Base-by-base conservation (phyloP, 1,139 yeast genomes). In the Taphrina communis region DNA sequence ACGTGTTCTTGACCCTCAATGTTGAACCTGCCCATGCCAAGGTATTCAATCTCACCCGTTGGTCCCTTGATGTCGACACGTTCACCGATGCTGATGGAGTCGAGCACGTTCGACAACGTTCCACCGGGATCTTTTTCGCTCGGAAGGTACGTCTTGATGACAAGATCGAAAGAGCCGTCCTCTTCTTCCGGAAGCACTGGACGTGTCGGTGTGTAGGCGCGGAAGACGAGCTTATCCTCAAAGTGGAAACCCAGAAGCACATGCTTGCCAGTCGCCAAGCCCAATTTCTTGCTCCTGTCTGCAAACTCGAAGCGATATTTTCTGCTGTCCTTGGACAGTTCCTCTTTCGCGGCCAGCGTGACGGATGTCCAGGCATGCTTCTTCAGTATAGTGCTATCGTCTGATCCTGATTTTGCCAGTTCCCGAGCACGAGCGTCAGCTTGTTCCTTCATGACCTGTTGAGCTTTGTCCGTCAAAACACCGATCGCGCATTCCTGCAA, bases 51-150 rank as follows among this genome's bases (percentile, higher is more conserved):
- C 72, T 84, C 84, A 6, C 88, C 88, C 74, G 83, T 82, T 61
- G 88, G 88, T 12, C 88, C 88, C 75, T 85, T 82, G 35, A 76
- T 72, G 57, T 78, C 79, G n/a, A 78, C 69, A 12, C 19, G n/a
- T 7, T 74, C 73, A 0, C 80, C 80, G 39, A 75, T 46, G 7
- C 60, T 35, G 70, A 78, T 44, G 6, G 66, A 38, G 77, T 83
- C 85, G 71, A 91, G 80, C 80, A 91, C 96, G 76, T 82, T 82
- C 68, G 95, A 86, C 86, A 92, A 88, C 81, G 89, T 89, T 75
- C 97, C 97, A 62, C 79, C 80, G 67, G 87, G 75, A 14, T 69
- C 68, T 14, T 72, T 72, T 19, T 69, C 72, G 19, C 70, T 65
- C 0, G 80, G 79, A 56, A 76, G 75, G 38, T 69, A 69, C 36